Evolutionary conservation across 73 alveolate species (phyloP).

Genomic region (Blepharisma stoltei): DNA sequence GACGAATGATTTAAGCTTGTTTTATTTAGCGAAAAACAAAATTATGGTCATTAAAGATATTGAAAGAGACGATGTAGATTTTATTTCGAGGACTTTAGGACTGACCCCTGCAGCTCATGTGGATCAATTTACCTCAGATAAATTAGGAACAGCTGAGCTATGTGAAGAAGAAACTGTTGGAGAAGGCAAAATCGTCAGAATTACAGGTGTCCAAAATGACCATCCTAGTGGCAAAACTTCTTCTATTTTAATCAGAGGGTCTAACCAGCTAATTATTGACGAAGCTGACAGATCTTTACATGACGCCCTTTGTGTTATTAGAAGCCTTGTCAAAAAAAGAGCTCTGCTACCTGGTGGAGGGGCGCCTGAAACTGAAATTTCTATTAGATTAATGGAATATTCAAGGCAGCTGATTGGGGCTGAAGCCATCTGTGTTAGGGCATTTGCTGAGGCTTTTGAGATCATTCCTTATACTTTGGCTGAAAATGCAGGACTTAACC

Average conservation of each 20-base stretch:
- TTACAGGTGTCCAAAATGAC: constrained; percentile 87
- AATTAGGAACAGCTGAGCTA: constrained; percentile 90
- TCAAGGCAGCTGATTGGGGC: constrained; percentile 68
- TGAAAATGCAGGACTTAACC: constrained; percentile 99
- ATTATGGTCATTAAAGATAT: constrained; percentile 97
- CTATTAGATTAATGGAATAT: constrained; percentile 79
- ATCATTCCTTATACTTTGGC: constrained; percentile 98
- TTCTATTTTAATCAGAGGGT: constrained; percentile 96
- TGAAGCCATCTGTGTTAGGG: constrained; percentile 77
- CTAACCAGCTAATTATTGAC: constrained; percentile 87
- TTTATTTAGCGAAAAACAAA: constrained; percentile 96
- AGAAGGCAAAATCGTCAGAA: constrained; percentile 85
- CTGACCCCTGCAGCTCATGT: constrained; percentile 93
- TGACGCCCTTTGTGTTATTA: constrained; percentile 99
- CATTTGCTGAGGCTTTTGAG: constrained; percentile 95
- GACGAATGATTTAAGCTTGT: constrained; percentile 93
- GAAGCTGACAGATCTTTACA: constrained; percentile 98
- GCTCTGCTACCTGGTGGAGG: constrained; percentile 99
- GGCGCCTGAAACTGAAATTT: constrained; percentile 98
- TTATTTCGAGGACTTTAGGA: constrained; percentile 75
- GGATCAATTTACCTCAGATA: constrained; percentile 95
- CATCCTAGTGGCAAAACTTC: constrained; percentile 73
- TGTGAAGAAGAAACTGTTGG: constrained; percentile 88
- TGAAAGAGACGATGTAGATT: constrained; percentile 98
- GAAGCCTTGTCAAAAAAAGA: constrained; percentile 96